Percentiles rank a stretch among this genome's conserved stretches.
Conservation (phyloP, 345 rosid genomes). For the Acer campestre region DNA sequence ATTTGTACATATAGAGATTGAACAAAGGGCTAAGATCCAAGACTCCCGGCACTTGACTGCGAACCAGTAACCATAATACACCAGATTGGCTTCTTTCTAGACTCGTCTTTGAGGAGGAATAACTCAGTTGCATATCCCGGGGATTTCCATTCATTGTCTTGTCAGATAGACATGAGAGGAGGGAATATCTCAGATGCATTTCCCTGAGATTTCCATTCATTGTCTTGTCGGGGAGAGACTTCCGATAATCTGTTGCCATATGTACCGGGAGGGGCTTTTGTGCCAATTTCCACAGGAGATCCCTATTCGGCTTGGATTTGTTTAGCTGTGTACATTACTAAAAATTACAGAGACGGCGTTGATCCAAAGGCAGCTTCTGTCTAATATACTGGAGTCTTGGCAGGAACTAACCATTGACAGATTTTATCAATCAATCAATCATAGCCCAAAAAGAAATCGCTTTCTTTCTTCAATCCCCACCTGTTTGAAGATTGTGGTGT, state of each 20-base stretch:
- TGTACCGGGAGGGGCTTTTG: neutral
- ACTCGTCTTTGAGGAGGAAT: neutral
- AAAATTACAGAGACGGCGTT: neutral
- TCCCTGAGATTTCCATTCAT: no score
- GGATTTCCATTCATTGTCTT: neutral
- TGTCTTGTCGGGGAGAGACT: neutral
- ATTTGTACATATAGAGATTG: constrained; percentile 19
- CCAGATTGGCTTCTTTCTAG: neutral
- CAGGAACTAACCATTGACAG: neutral
- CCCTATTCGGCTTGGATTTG: neutral
- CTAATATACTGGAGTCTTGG: neutral
- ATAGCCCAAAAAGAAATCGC: neutral
- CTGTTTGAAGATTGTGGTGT: constrained; percentile 1
- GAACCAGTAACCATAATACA: neutral
- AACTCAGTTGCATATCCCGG: neutral
- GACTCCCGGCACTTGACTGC: neutral
- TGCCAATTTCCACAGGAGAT: neutral
- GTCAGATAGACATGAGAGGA: neutral
- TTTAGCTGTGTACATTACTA: neutral
- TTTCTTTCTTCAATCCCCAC: neutral
- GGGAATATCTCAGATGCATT: no score
- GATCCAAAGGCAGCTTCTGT: constrained; percentile 11
- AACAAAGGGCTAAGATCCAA: constrained; percentile 9
- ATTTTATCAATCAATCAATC: neutral
- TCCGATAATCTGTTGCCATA: neutral